Conservation (phyloP, 2,329 filamentous ascomycete species). For the Xylaria sp. region DNA sequence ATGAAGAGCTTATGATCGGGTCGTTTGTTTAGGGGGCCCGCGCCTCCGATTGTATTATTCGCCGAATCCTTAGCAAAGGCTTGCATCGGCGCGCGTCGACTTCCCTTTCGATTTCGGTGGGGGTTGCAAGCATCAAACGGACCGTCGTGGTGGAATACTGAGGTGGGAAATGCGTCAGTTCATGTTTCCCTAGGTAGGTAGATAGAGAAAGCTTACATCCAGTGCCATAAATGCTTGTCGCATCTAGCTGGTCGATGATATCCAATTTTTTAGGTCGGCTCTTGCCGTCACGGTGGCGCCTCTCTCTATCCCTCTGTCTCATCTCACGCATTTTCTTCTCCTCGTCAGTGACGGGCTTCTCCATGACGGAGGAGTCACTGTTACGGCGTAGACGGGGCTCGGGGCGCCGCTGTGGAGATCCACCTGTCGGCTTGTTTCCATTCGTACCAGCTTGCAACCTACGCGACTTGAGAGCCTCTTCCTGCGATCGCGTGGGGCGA, state of each 20-base stretch:
- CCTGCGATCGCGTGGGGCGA: constrained; percentile 73
- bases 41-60: constrained; percentile 91
- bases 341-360: constrained; percentile 70
- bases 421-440: constrained; percentile 50
- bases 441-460: constrained; percentile 51
- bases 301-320: constrained; percentile 64
- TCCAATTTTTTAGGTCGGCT: constrained; percentile 71
- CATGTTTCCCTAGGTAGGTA: constrained; percentile 2
- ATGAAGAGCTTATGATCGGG: constrained; percentile 91
- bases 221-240: constrained; percentile 93
- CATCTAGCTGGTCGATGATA: constrained; percentile 95
- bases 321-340: constrained; percentile 63
- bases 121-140: constrained; percentile 97
- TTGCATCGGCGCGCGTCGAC: constrained; percentile 90
- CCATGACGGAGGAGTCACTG: constrained; percentile 80
- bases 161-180: constrained; percentile 20
- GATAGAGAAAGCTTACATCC: constrained; percentile 73
- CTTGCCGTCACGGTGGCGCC: constrained; percentile 65
- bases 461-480: constrained; percentile 69
- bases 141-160: constrained; percentile 97
- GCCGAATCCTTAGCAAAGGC: constrained; percentile 92
- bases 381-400: constrained; percentile 74
- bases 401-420: constrained; percentile 55
- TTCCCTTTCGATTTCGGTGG: constrained; percentile 87
- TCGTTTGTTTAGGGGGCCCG: constrained; percentile 83